Conservation (phyloP, 139 green algal species). For the Choricystis sp. region DNA sequence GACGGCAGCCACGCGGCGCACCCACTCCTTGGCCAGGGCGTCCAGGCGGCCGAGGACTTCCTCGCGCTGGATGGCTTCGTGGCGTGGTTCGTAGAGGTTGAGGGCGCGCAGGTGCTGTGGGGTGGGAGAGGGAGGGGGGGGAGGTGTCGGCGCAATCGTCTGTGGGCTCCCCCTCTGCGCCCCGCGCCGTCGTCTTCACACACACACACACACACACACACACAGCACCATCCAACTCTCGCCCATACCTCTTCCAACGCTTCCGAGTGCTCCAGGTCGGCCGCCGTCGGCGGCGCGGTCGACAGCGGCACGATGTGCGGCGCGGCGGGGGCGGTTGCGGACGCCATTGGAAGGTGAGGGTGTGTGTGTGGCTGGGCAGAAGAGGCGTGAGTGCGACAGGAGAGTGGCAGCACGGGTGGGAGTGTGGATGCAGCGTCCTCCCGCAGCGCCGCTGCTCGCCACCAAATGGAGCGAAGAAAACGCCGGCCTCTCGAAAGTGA, state of each 20-base stretch:
- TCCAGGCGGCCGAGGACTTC: slow-evolving; percentile 31
- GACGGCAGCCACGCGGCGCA: slow-evolving; percentile 16
- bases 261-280: slow-evolving; percentile 8
- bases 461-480: no score
- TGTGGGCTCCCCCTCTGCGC: not conserved
- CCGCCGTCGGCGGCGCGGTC: slow-evolving; percentile 3
- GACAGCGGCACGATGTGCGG: slow-evolving; percentile 15
- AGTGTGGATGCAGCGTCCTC: no score
- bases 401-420: no score
- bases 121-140: no score
- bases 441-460: no score
- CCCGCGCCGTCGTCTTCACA: no score
- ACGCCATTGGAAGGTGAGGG: no score
- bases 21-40: slow-evolving; percentile 27
- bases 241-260: slow-evolving; percentile 10
- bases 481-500: no score
- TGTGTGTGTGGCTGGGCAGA: no score
- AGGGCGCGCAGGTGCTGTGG: slow-evolving; percentile 21
- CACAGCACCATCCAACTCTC: not conserved
- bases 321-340: no score
- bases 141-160: not conserved
- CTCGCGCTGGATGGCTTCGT: slow-evolving; percentile 26
- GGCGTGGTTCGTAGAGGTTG: slow-evolving; percentile 23
- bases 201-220: not conserved
- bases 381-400: no score